A percentile compares a stretch with the other conserved stretches of the same genome.
Evolutionary conservation across 169 alveolate species (phyloP).

Genomic region (Plasmodium billcollinsi): DNA sequence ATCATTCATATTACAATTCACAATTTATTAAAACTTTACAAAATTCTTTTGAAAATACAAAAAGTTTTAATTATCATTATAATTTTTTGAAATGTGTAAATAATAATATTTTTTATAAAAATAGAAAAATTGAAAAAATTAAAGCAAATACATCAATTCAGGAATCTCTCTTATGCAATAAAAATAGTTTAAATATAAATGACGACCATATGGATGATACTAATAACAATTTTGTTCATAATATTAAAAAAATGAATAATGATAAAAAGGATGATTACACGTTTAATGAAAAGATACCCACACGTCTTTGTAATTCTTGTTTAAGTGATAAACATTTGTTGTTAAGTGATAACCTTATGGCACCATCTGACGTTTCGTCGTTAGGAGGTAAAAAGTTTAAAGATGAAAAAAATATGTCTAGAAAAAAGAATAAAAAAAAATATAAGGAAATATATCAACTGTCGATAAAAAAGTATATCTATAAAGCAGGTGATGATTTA

Average conservation of each 20-base stretch:
- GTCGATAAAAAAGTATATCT: constrained; percentile 83
- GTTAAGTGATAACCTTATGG: no score
- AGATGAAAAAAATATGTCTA: not conserved
- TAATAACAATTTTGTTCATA: no score
- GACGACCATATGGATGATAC: no score
- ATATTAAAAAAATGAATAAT: no score
- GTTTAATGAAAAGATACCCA: no score
- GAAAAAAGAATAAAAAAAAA: constrained; percentile 23
- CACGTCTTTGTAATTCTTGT: no score
- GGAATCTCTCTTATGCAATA: no score
- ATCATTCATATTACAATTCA: constrained; percentile 19
- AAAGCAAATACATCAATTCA: not conserved
- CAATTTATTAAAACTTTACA: constrained; percentile 39
- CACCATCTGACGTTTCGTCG: no score
- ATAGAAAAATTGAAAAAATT: constrained; percentile 25
- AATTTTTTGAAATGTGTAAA: constrained; percentile 4
- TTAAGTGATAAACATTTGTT: no score
- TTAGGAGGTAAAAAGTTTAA: not conserved
- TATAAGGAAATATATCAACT: constrained; percentile 60
- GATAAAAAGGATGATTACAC: no score
- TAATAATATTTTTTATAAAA: constrained; percentile 23
- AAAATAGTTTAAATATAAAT: no score
- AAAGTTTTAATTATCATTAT: constrained; percentile 23
- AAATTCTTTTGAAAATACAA: constrained; percentile 42
- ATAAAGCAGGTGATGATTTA: constrained; percentile 97